Evolutionary conservation across 352 stramenopile species (phyloP), one percentile per base, ranked within the genome.

Genomic region (Phytophthora pini): DNA sequence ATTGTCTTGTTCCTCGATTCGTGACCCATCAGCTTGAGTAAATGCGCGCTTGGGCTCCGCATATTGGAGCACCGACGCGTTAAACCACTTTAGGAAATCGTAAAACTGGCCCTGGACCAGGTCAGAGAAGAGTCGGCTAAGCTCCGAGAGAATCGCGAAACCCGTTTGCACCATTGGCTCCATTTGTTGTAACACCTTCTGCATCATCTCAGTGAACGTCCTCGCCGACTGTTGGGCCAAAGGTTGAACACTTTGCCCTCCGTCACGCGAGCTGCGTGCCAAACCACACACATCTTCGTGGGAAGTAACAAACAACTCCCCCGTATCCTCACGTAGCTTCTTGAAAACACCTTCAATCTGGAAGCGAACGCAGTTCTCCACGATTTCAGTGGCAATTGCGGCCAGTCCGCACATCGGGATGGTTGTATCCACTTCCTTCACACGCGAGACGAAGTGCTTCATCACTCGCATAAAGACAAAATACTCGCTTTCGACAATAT

Each of bases 31-130:
- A 11, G 17, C 15, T 40, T 29, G 56, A 22, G 47, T 50, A 57
- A 90, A 92, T 27, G 81, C 80, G 2, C 84, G 80, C 59, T 88
- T 89, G 1, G 80, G 75, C 40, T 94, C 85, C 8, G 80, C 86
- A 75, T 92, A 95, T 60, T 74, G 77, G 12, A 92, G 54, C 45
- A 88, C 60, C 0, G 79, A 70, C 5, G 54, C 51, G 52, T 92
- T 94, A 47, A 94, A 92, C 87, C 87, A 95, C 56, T 88, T 88
- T 2, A 95, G 56, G 46, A 93, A 94, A 40, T 82, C 64, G 62
- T 90, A 93, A 51, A 95, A 93, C 66, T 92, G 82, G 4, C 67
- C 78, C 77, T 89, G 46, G 24, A 95, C 79, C 45, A 95, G 74
- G 41, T 95, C 79, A 12, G 85, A 92, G 44, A 95, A 91, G 24